Percentiles rank a stretch among this genome's conserved stretches.
These are phyloP conservation scores for Auriscalpium vulgare DNA, from an alignment of 768 basidiomycete species.

Conservation along the genomic window DNA sequence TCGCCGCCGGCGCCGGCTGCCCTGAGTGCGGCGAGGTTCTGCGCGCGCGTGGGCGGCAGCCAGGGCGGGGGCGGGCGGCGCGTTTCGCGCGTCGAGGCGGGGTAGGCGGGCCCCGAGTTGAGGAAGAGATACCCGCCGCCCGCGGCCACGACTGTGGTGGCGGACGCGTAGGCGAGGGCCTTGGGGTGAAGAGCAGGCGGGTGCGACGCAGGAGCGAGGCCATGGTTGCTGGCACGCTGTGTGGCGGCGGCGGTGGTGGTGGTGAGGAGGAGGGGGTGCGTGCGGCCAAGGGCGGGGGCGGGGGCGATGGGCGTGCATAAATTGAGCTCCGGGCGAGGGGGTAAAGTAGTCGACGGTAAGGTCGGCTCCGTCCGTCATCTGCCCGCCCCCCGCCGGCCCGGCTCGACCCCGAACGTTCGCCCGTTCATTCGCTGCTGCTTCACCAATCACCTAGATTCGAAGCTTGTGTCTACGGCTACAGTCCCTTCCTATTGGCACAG, in stretches of 20 bases:
- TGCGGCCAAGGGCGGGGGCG: not conserved
- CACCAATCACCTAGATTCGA: too few species aligned
- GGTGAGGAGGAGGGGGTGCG: not conserved
- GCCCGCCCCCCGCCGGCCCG: not conserved
- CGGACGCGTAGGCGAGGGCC: slow-evolving; percentile 43
- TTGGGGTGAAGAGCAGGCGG: slow-evolving; percentile 41
- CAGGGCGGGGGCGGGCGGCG: slow-evolving; percentile 72
- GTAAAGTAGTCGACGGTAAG: not conserved
- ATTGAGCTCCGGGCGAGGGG: not conserved
- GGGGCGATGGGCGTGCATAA: not conserved
- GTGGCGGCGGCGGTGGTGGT: not conserved
- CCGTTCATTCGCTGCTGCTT: not conserved
- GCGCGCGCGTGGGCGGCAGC: slow-evolving; percentile 64
- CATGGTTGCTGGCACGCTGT: not conserved
- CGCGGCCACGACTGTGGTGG: slow-evolving; percentile 42
- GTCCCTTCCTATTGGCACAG: too few species aligned
- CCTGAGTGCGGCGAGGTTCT: slow-evolving; percentile 55
- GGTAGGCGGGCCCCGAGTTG: slow-evolving; percentile 66
- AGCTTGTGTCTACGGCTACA: too few species aligned
- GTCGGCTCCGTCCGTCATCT: not conserved
- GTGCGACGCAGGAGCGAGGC: slow-evolving; percentile 18
- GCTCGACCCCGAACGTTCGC: not conserved
- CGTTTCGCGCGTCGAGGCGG: slow-evolving; percentile 52
- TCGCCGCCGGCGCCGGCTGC: slow-evolving; percentile 28
- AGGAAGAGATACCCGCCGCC: slow-evolving; percentile 65